phyloP scores from a whole-genome alignment of 1,139 yeast species.

The Maudiozyma humilis region DNA sequence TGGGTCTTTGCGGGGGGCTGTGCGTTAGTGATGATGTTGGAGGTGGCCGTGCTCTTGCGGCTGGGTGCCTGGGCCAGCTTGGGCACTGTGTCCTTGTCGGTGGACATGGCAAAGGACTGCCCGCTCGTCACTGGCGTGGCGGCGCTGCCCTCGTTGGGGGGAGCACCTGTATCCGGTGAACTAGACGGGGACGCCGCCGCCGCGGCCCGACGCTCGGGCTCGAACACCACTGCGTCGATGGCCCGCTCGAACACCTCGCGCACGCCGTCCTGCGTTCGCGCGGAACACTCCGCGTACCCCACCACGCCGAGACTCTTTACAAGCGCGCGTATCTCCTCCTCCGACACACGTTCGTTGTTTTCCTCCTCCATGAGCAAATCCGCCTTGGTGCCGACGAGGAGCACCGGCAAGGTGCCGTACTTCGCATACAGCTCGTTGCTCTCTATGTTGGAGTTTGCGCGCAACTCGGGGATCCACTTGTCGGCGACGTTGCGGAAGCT shows the following conservation, averaged over 20 bases:
- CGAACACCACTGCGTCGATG: constrained; percentile 59
- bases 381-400: constrained; percentile 78
- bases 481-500: constrained; percentile 70
- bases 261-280: constrained; percentile 84
- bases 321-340: constrained; percentile 55
- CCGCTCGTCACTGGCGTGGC: background rate
- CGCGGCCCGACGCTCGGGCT: constrained; percentile 34
- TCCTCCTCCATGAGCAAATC: constrained; percentile 73
- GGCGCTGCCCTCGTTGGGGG: background rate
- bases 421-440: constrained; percentile 17
- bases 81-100: background rate
- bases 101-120: background rate
- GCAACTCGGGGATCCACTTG: constrained; percentile 81
- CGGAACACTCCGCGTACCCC: constrained; percentile 80
- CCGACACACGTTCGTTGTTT: constrained; percentile 47
- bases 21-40: too few species aligned
- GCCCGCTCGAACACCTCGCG: constrained; percentile 78
- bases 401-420: constrained; percentile 45
- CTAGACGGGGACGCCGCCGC: constrained; percentile 8
- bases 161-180: background rate
- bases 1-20: background rate
- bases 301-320: constrained; percentile 70
- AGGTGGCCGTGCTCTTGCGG: background rate
- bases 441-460: constrained; percentile 74
- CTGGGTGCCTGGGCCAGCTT: background rate